Evolutionary conservation across 1,284 basidiomycete genomes (phyloP), one percentile per base, ranked within the genome.

Genomic region (Tylopilus orsonianus): DNA sequence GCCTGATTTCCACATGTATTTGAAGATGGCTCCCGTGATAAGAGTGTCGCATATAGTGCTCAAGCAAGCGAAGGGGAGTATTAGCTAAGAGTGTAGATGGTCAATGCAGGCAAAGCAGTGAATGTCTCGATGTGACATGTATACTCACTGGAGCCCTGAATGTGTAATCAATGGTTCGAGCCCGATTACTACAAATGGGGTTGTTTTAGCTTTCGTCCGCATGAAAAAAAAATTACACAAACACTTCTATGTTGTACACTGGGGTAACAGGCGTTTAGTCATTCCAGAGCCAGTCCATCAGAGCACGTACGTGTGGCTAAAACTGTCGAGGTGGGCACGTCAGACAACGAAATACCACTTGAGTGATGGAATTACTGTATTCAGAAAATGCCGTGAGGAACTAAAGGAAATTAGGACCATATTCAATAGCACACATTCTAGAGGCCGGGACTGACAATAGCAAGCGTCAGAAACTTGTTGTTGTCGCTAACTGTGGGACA

Each of bases 1-100:
- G 10, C 44, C 49, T 10, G 53, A 38, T 29, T 10, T 56, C 55
- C 48, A 56, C 53, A 58, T 36, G 13, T 56, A 56, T 22, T 45
- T 52, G 32, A 56, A 46, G 29, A 56, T 12, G 1, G 23, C 38
- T 1, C 1, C 20, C 14, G 46, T 46, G 24, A 59, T 59, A 9
- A 58, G 16, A 13, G 46, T 5, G 22, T 58, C 48, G 9, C 48
- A 48, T 1, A 42, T 0, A 4, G 29, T 33, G 5, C 8, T 35
- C 9, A 30, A 0, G 13, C 14, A 8, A 8, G 55, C 12, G 12
- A 18, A 29, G 0, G 39, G 41, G 5, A 52, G 13, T 47, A 55
- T 39, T 5, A 51, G 16, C 56, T 56, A 23, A 32, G 2, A 33
- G 26, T 4, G n/a, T 2, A 14, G 6, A 18, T 10, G 3, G 14